Percentiles rank a stretch among this genome's conserved stretches.
Evolutionary conservation across 495 filamentous ascomycete species (phyloP).

Genomic region (Aspergillus carlsbadensis): DNA sequence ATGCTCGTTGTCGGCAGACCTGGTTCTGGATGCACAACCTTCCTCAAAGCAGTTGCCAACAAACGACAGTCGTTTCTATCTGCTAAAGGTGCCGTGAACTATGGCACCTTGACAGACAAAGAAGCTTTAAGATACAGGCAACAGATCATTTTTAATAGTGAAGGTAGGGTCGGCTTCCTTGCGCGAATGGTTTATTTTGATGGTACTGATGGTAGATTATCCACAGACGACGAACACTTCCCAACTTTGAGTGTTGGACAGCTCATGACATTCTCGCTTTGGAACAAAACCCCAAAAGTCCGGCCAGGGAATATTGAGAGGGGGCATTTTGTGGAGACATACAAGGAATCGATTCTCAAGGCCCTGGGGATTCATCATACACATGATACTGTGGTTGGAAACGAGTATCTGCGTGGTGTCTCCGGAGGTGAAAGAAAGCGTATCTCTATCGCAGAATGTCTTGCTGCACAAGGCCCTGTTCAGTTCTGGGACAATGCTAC

Average conservation of each 20-base stretch:
- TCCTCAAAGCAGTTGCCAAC: slow-evolving; percentile 38
- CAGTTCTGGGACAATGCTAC: slow-evolving; percentile 87
- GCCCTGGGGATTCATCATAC: slow-evolving; percentile 77
- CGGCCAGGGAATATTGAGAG: slow-evolving; percentile 53
- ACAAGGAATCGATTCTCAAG: slow-evolving; percentile 73
- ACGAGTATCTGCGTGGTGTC: slow-evolving; percentile 78
- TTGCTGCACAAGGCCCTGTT: slow-evolving; percentile 60
- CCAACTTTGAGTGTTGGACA: slow-evolving; percentile 77
- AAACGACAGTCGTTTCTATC: slow-evolving; percentile 36
- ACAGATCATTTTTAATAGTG: slow-evolving; percentile 46
- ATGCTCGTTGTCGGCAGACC: slow-evolving; percentile 45
- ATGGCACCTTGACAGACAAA: slow-evolving; percentile 36
- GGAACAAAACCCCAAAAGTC: slow-evolving; percentile 63
- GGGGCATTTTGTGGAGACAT: slow-evolving; percentile 56
- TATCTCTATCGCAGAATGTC: slow-evolving; percentile 73
- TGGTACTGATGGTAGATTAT: too few species aligned
- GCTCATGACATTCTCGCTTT: slow-evolving; percentile 74
- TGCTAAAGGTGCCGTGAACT: slow-evolving; percentile 31
- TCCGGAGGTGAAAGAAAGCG: slow-evolving; percentile 83
- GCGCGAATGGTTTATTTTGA: too few species aligned
- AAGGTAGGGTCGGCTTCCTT: slow-evolving; percentile 68
- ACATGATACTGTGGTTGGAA: slow-evolving; percentile 75
- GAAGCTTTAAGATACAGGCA: slow-evolving; percentile 33
- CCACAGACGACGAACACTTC: too few species aligned
- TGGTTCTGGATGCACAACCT: slow-evolving; percentile 45